These are phyloP conservation scores for Solanum clarkiae DNA, from an alignment of 257 asterid genomes.

Conservation along the genomic window DNA sequence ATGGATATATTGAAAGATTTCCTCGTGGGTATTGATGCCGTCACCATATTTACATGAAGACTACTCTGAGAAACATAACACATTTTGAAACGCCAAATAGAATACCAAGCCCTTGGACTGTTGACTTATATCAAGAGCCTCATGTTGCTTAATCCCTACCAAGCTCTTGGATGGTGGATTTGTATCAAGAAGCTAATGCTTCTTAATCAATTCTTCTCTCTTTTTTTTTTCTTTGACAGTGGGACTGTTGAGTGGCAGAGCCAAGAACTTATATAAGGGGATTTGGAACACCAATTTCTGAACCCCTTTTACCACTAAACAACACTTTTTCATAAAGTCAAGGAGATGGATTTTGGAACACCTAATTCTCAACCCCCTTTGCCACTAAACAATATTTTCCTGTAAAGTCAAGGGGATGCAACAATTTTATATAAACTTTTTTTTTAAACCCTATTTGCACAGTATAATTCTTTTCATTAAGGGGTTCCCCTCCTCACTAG, in stretches of 20 bases:
- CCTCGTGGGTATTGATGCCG: background rate
- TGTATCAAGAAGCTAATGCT: background rate
- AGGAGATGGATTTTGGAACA: background rate
- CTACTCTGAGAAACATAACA: background rate
- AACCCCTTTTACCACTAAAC: background rate
- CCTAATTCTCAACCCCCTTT: background rate
- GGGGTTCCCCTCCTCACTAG: background rate
- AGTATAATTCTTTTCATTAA: background rate
- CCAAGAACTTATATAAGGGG: background rate
- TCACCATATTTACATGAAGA: background rate
- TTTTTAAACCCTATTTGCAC: background rate
- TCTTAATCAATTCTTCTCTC: background rate
- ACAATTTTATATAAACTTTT: background rate
- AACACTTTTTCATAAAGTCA: background rate
- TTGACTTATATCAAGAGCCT: background rate
- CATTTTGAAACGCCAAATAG: background rate
- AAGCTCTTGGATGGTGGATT: background rate
- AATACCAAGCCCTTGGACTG: slow-evolving; percentile 24
- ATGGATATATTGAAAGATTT: background rate
- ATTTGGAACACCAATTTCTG: background rate
- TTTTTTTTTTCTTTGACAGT: background rate
- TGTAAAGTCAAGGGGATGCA: background rate
- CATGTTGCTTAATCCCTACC: background rate
- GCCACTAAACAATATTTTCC: background rate
- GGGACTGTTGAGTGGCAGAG: background rate